phyloP scores from a whole-genome alignment of 2,329 filamentous ascomycete species.

The Pyrenophora seminiperda region DNA sequence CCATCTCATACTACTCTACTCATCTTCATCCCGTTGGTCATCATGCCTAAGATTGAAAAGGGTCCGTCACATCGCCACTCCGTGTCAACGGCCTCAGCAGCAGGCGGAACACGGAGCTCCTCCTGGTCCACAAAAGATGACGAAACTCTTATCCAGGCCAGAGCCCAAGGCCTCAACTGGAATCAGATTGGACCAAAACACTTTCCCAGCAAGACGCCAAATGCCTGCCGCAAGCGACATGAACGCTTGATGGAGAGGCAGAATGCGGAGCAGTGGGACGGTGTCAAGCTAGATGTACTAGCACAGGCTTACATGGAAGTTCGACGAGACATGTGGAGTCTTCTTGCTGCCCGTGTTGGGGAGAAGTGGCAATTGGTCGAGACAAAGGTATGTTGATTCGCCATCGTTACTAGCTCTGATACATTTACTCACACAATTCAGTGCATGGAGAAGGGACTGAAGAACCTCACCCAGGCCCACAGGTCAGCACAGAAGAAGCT shows the following conservation, averaged over 20 bases:
- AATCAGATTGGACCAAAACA: slow-evolving; percentile 75
- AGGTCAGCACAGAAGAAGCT: slow-evolving; percentile 70
- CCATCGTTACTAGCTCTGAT: not conserved
- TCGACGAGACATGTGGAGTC: slow-evolving; percentile 80
- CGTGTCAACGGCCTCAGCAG: slow-evolving; percentile 40
- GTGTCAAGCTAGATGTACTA: slow-evolving; percentile 72
- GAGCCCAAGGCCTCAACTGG: slow-evolving; percentile 81
- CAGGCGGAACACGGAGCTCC: slow-evolving; percentile 45
- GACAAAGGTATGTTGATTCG: slow-evolving; percentile 68
- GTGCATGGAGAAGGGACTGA: slow-evolving; percentile 84
- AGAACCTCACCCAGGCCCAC: slow-evolving; percentile 74
- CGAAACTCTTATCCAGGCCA: slow-evolving; percentile 70
- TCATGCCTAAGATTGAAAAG: slow-evolving; percentile 55
- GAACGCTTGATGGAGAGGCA: slow-evolving; percentile 79
- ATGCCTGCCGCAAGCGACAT: slow-evolving; percentile 88
- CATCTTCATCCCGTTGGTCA: slow-evolving; percentile 33
- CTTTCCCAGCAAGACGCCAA: slow-evolving; percentile 77
- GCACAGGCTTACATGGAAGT: slow-evolving; percentile 79
- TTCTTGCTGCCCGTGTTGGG: slow-evolving; percentile 66
- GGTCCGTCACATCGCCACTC: slow-evolving; percentile 37
- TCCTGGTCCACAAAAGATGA: slow-evolving; percentile 77
- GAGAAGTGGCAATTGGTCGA: slow-evolving; percentile 72
- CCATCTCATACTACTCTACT: slow-evolving; percentile 20
- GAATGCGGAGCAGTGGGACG: slow-evolving; percentile 78
- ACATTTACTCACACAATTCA: slow-evolving; percentile 46